Percentiles rank a stretch among this genome's conserved stretches.
Evolutionary conservation across 805 yeast species (phyloP).

Genomic region (Yarrowia sp.): DNA sequence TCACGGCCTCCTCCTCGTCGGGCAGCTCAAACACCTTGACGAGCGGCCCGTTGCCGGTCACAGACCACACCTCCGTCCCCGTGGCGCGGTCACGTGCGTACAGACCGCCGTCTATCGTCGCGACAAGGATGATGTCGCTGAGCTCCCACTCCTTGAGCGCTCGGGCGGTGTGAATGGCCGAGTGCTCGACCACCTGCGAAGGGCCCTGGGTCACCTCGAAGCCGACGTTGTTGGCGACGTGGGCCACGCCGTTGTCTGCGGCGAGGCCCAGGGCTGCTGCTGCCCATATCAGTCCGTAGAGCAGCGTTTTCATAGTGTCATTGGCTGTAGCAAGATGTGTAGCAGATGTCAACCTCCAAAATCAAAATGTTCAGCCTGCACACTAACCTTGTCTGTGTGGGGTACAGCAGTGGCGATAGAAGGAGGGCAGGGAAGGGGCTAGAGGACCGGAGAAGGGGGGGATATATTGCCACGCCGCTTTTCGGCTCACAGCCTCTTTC

Average conservation of each 20-base stretch:
- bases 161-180: conserved; percentile 16
- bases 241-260: too few relatives aligned
- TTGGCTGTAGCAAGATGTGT: too few relatives aligned
- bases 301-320: too few relatives aligned
- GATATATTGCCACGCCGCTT: too few relatives aligned
- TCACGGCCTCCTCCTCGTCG: conserved; percentile 40
- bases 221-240: neutral
- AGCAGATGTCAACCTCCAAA: too few relatives aligned
- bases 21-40: conserved; percentile 43
- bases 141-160: conserved; percentile 48
- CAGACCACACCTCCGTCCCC: conserved; percentile 75
- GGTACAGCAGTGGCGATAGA: too few relatives aligned
- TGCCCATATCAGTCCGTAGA: conserved; percentile 7
- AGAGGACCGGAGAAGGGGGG: too few relatives aligned
- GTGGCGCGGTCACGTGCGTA: conserved; percentile 75
- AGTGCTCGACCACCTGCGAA: neutral
- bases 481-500: too few relatives aligned
- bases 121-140: conserved; percentile 60
- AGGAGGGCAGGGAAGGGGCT: too few relatives aligned
- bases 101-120: conserved; percentile 83
- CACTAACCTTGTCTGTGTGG: too few relatives aligned
- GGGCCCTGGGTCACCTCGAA: conserved; percentile 1
- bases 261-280: too few relatives aligned
- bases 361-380: too few relatives aligned
- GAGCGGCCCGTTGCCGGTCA: conserved; percentile 62